Conservation (phyloP, 148 eudicot genomes). For the Nepenthes gracilis region DNA sequence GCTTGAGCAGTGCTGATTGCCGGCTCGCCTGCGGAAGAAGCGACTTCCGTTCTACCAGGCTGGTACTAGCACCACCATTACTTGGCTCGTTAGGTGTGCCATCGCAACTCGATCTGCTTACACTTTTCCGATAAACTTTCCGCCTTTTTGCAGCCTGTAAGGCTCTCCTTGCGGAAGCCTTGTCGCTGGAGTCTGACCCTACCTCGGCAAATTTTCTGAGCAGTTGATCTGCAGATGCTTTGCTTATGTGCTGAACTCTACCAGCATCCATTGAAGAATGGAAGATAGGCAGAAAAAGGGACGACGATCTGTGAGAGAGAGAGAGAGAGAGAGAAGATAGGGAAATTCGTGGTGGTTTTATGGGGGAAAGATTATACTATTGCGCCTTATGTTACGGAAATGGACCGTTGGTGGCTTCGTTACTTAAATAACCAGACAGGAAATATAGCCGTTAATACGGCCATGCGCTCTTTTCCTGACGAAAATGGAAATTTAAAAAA, state of each 20-base stretch:
- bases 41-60: constrained; percentile 34
- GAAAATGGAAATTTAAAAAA: too few species aligned
- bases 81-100: background rate
- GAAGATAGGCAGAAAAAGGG: too few species aligned
- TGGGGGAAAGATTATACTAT: background rate
- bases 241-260: constrained; percentile 56
- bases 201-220: constrained; percentile 60
- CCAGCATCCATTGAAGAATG: constrained; percentile 14
- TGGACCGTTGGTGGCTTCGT: constrained; percentile 30
- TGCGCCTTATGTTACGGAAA: constrained; percentile 4
- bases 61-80: constrained; percentile 4
- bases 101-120: background rate
- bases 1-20: constrained; percentile 19
- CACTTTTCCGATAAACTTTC: background rate
- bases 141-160: constrained; percentile 21
- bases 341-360: background rate
- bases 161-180: background rate
- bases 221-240: constrained; percentile 66
- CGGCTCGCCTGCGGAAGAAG: constrained; percentile 17
- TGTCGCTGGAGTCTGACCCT: constrained; percentile 24
- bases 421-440: constrained; percentile 6
- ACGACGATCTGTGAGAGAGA: constrained; percentile 4
- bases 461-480: background rate
- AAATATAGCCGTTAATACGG: constrained; percentile 61
- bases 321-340: background rate